These are phyloP conservation scores for Micractinium sp. DNA, from an alignment of 139 green algal species.

Conservation along the genomic window DNA sequence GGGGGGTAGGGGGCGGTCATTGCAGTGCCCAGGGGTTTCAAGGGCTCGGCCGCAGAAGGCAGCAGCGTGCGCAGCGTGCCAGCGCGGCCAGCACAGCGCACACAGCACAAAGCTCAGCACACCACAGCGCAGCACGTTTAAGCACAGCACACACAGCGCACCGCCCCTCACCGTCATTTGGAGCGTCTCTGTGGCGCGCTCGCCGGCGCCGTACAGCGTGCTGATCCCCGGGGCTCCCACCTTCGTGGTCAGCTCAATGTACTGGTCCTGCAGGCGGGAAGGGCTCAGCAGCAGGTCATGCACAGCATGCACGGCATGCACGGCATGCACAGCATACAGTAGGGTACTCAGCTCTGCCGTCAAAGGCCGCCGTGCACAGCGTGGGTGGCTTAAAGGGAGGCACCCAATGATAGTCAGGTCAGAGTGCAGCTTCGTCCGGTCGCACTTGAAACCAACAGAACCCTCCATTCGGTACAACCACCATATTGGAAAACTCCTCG, in stretches of 20 bases:
- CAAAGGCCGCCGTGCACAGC: too few relatives aligned
- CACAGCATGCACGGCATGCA: background rate
- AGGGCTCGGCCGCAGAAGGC: too few relatives aligned
- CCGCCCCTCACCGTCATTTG: slow-evolving; percentile 12
- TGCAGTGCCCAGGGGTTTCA: too few relatives aligned
- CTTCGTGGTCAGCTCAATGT: slow-evolving; percentile 54
- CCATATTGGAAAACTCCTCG: background rate
- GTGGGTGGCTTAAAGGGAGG: too few relatives aligned
- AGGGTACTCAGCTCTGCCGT: background rate
- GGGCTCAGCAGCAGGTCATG: background rate
- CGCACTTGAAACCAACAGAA: too few relatives aligned
- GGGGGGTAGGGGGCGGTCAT: too few relatives aligned
- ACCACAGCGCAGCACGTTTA: background rate
- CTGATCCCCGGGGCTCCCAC: background rate
- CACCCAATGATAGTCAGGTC: too few relatives aligned
- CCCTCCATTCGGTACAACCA: background rate
- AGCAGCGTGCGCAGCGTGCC: background rate
- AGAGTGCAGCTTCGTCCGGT: background rate
- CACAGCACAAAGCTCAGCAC: background rate
- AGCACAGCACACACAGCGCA: background rate
- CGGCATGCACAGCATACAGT: background rate
- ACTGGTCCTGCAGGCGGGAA: slow-evolving; percentile 54
- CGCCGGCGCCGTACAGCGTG: slow-evolving; percentile 59
- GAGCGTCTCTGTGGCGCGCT: slow-evolving; percentile 35
- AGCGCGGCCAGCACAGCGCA: background rate